Evolutionary conservation across 257 asterid species (phyloP), one percentile per base, ranked within the genome.

Genomic region (Gentiana straminea): DNA sequence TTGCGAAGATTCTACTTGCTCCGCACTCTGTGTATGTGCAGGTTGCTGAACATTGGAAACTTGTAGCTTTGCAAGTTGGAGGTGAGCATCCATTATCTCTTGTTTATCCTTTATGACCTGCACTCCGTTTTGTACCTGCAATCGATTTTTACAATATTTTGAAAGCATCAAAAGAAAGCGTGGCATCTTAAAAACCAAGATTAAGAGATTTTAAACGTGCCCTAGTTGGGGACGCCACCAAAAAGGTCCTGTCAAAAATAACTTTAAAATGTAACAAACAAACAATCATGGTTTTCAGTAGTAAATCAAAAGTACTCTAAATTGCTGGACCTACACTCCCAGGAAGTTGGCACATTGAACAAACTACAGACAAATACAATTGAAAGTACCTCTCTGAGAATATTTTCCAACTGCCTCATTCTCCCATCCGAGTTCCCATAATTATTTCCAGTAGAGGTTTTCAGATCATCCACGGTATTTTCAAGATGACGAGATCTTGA

Each of bases 71-170:
- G 86, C 71, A 52, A 79, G 79, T 70, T 79, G 77, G 66, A 82
- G 61, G 57, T 83, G 79, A 64, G 88, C 92, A 54, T 81, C 91
- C 55, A 85, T 61, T 54, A 77, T 81, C 44, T 91, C 95, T 75
- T 83, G 97, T 66, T 92, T 83, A 60, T 92, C 97, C 74, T 48
- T 75, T 62, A 92, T 80, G 62, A 66, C 57, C 59, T 77, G 81
- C 35, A 92, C 87, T 44, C 86, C 83, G 1, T 71, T 74, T 63
- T 81, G 94, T 66, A 92, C 95, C 99, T 92, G 81, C 75, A 5
- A 66, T 60, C 67, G 44, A 69, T 63, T 36, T 43, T 33, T 24
- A 24, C 24, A 24, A 24, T 0, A 24, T 24, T 24, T 24, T 24
- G 24, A 24, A 24, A 24, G 24, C 24, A 24, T 24, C 1, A 0